A percentile compares a stretch with the other conserved stretches of the same genome.
phyloP scores from a whole-genome alignment of 2,329 filamentous ascomycete species.

The Alternaria incomplexa region DNA sequence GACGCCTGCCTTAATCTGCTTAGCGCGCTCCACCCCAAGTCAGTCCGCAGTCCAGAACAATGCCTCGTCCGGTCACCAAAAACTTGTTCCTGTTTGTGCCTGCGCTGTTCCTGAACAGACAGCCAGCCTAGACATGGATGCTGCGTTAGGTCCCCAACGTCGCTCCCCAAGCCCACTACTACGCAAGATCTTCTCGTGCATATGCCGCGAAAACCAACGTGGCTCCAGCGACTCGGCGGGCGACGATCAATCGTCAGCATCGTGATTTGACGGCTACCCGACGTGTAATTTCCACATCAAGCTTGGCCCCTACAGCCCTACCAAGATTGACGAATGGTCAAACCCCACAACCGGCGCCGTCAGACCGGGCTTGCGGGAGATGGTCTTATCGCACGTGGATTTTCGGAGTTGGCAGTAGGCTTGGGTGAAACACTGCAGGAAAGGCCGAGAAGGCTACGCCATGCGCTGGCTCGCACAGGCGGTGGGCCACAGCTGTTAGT shows the following conservation, averaged over 20 bases:
- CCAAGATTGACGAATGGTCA: slow-evolving; percentile 14
- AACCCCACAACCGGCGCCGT: slow-evolving; percentile 14
- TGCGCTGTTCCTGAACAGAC: slow-evolving; percentile 22
- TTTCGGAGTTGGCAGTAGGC: slow-evolving; percentile 15
- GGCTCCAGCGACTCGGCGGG: slow-evolving; percentile 19
- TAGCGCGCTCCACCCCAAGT: slow-evolving; percentile 7
- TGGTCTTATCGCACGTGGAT: slow-evolving; percentile 23
- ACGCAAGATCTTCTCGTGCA: slow-evolving; percentile 16
- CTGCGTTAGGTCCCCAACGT: slow-evolving; percentile 15
- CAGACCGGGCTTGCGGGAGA: slow-evolving; percentile 18
- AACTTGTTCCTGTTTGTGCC: slow-evolving; percentile 24
- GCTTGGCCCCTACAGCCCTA: slow-evolving; percentile 18
- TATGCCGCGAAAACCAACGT: slow-evolving; percentile 20
- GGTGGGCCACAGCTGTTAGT: slow-evolving; percentile 12
- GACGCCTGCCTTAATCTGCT: slow-evolving; percentile 5
- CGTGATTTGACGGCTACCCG: slow-evolving; percentile 15
- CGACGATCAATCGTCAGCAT: slow-evolving; percentile 6
- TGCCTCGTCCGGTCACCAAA: slow-evolving; percentile 3
- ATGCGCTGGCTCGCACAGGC: slow-evolving; percentile 12
- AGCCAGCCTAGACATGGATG: slow-evolving; percentile 15
- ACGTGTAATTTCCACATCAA: slow-evolving; percentile 24
- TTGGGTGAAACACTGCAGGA: slow-evolving; percentile 19
- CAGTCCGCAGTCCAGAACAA: slow-evolving; percentile 15
- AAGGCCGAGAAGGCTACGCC: slow-evolving; percentile 14
- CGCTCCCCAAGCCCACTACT: slow-evolving; percentile 4